These are phyloP conservation scores for Fusarium oxysporum DNA, from an alignment of 2,329 filamentous ascomycete genomes.

Conservation along the genomic window DNA sequence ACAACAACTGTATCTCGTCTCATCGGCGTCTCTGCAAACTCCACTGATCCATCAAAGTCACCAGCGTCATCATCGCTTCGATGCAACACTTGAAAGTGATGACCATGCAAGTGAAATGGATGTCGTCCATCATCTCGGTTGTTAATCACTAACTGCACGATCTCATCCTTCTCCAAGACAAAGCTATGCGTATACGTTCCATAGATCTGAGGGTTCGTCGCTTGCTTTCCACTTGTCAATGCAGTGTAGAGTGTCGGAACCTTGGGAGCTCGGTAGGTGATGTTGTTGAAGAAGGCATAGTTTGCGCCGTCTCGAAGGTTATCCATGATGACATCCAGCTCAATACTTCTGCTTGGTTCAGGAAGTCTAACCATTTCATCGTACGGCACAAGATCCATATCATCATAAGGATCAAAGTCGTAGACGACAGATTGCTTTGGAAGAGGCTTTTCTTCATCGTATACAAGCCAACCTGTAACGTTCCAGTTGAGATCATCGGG, in stretches of 20 bases:
- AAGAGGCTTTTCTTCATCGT: slow-evolving; percentile 60
- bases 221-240: slow-evolving; percentile 70
- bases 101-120: slow-evolving; percentile 83
- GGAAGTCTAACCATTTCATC: slow-evolving; percentile 72
- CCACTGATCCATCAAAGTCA: slow-evolving; percentile 61
- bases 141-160: slow-evolving; percentile 83
- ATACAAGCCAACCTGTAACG: slow-evolving; percentile 73
- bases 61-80: slow-evolving; percentile 70
- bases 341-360: slow-evolving; percentile 71
- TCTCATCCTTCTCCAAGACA: slow-evolving; percentile 73
- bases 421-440: slow-evolving; percentile 67
- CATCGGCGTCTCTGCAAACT: slow-evolving; percentile 68
- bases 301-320: slow-evolving; percentile 71
- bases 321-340: slow-evolving; percentile 72
- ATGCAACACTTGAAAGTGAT: slow-evolving; percentile 76
- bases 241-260: slow-evolving; percentile 85
- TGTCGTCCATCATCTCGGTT: slow-evolving; percentile 78
- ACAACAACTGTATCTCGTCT: slow-evolving; percentile 76
- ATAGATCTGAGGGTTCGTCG: slow-evolving; percentile 71
- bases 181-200: slow-evolving; percentile 74
- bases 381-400: slow-evolving; percentile 75
- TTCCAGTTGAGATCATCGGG: slow-evolving; percentile 77
- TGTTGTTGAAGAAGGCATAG: slow-evolving; percentile 78
- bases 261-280: slow-evolving; percentile 79
- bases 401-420: slow-evolving; percentile 77